Evolutionary conservation across 225 moss, liverwort and hornwort species (phyloP).

Genomic region (Pseudoscleropodium purum): DNA sequence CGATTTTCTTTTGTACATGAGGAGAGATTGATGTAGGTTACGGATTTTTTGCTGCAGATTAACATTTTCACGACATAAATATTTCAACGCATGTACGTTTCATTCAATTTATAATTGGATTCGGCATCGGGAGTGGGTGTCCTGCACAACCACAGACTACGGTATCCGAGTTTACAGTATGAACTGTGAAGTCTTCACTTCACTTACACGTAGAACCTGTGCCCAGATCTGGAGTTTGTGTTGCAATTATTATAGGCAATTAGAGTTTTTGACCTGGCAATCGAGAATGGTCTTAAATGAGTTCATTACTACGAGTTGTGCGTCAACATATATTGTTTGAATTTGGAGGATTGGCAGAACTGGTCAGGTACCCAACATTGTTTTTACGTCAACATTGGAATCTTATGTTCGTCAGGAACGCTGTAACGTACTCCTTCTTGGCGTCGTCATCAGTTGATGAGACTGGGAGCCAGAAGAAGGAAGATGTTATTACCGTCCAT

Average conservation of each 20-base stretch:
- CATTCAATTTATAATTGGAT: not conserved
- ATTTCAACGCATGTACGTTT: not conserved
- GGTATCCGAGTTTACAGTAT: not conserved
- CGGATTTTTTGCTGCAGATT: not conserved
- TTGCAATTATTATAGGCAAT: not conserved
- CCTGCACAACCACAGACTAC: not conserved
- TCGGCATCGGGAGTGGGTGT: not conserved
- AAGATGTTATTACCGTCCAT: not conserved
- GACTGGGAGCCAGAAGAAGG: not conserved
- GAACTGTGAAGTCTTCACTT: not conserved
- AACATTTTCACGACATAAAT: not conserved
- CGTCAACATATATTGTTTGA: not conserved
- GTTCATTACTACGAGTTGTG: not conserved
- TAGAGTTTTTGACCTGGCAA: not conserved
- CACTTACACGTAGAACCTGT: too few relatives aligned
- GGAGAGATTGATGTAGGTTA: not conserved
- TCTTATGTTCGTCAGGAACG: not conserved
- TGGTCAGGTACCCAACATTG: not conserved
- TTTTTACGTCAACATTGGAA: not conserved
- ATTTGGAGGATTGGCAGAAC: not conserved
- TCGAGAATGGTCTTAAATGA: not conserved
- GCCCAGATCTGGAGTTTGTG: not conserved
- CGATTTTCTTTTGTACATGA: not conserved
- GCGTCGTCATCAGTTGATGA: not conserved
- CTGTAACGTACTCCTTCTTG: not conserved